These are phyloP conservation scores for Trapa incisa DNA, from an alignment of 345 rosid genomes.

Conservation along the genomic window DNA sequence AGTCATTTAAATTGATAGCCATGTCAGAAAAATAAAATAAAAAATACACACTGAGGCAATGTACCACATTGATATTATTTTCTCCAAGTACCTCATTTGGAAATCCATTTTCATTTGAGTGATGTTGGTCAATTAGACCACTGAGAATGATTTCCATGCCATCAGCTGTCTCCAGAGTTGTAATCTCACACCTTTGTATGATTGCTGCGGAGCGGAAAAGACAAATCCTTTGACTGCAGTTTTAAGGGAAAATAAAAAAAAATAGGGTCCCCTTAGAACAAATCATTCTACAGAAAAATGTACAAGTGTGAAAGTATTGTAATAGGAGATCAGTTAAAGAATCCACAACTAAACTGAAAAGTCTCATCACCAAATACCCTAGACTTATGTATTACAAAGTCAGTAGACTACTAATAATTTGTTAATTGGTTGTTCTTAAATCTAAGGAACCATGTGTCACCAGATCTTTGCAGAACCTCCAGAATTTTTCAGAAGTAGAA, in stretches of 20 bases:
- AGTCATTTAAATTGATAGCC: background rate
- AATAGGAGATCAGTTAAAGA: background rate
- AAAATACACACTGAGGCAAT: background rate
- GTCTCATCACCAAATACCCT: background rate
- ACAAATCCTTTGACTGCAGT: slow-evolving; percentile 24
- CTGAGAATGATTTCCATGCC: slow-evolving; percentile 30
- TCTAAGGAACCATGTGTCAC: background rate
- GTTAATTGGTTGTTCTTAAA: background rate
- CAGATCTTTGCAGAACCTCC: background rate
- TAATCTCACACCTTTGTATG: slow-evolving; percentile 3
- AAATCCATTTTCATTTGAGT: background rate
- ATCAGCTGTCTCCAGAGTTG: slow-evolving; percentile 35
- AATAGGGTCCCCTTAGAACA: background rate
- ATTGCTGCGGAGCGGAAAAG: slow-evolving; percentile 32
- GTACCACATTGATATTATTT: background rate
- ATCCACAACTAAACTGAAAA: background rate
- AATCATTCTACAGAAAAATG: background rate
- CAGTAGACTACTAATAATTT: background rate
- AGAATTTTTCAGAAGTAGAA: background rate
- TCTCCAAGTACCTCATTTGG: slow-evolving; percentile 15
- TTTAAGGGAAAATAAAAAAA: background rate
- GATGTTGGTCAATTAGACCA: slow-evolving; percentile 12
- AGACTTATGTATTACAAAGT: background rate
- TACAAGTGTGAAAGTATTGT: background rate
- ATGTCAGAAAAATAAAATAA: background rate